Evolutionary conservation across 257 asterid species (phyloP), one percentile per base, ranked within the genome.

Genomic region (Ocimum tenuiflorum): DNA sequence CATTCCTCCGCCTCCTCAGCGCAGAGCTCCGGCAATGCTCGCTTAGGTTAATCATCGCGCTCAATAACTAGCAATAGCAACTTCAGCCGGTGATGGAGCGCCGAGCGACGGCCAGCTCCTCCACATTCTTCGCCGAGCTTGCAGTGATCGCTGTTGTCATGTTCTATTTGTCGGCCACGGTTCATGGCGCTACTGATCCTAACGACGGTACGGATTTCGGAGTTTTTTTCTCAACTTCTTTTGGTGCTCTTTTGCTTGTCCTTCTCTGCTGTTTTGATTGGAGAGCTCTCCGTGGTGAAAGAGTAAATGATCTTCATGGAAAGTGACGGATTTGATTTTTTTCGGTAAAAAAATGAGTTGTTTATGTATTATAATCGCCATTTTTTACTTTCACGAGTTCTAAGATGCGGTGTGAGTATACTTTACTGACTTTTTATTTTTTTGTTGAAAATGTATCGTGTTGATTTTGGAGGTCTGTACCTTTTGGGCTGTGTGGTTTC

Each of bases 181-280:
- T 72, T 35, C 50, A 65, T 47, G 87, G 81, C 56, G 60, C 75
- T 65, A 87, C 97, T 75, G 91, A 89, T 80, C 81, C 91, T 20
- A 81, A 70, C 72, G 96, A 89, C 55, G 77, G 99, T 92, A 66
- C 75, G 75, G 43, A 14, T 54, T 62, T 55, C 3, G 24, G 39
- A 46, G 35, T 27, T 27, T 27, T 63, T n/a, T 43, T 22, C 46
- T 17, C 19, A 46, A 7, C 20, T 63, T 46, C 19, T 63, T 60
- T 61, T 52, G n/a, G 18, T 27, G 6, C 10, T 4, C 61, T n/a
- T 23, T 10, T 60, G 50, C 1, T 20, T 52, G 50, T 50, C 4
- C 4, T 49, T 19, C n/a, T 68, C 46, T 14, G 51, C 45, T 68
- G 59, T 3, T 68, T 18, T 7, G 69, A 48, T 71, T 67, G 73